Base-by-base conservation (phyloP, 345 rosid species). In the Pelargonium nanum region DNA sequence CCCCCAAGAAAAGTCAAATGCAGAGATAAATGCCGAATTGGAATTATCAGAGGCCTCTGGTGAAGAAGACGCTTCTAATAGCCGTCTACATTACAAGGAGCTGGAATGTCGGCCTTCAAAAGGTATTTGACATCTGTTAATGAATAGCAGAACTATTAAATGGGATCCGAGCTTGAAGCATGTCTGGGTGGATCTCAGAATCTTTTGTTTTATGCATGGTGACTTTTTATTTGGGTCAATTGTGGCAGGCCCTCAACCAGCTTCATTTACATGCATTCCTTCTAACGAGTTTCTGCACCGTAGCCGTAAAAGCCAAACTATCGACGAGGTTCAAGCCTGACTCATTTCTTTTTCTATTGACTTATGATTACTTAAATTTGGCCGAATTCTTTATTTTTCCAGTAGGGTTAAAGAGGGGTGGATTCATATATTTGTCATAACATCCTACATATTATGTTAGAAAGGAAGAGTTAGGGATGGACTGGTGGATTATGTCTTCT, bases 1-100 rank as follows among this genome's bases (percentile, higher is more conserved):
- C 58, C 62, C 82, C 55, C 99, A 93, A 83, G 99, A 93, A 83
- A 93, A 82, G 81, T 83, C 95, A 64, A 87, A 87, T 75, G 91
- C 79, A 64, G 97, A 93, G 54, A 93, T 93, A 65, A 93, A 93
- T 70, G 84, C 78, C 6, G 96, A 93, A 82, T 78, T 93, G 80
- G 97, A 95, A 65, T 61, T 93, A 79, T 84, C 96, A 59, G 86
- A 89, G 67, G 84, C 72, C 22, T 61, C 72, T 62, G 20, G 72
- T 53, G 99, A 89, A 63, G 99, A 89, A 74, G 99, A 87, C 61
- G 87, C 75, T 60, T 77, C 62, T 69, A 84, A 83, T 79, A 70
- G 75, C 59, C 73, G 60, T 68, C 64, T 58, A 50, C 80, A 83
- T 69, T 66, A 72, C 56, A 77, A 68, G 68, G 86, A 73, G 54